Evolutionary conservation across 2,329 filamentous ascomycete genomes (phyloP).

Genomic region (Colletotrichum eleusines): DNA sequence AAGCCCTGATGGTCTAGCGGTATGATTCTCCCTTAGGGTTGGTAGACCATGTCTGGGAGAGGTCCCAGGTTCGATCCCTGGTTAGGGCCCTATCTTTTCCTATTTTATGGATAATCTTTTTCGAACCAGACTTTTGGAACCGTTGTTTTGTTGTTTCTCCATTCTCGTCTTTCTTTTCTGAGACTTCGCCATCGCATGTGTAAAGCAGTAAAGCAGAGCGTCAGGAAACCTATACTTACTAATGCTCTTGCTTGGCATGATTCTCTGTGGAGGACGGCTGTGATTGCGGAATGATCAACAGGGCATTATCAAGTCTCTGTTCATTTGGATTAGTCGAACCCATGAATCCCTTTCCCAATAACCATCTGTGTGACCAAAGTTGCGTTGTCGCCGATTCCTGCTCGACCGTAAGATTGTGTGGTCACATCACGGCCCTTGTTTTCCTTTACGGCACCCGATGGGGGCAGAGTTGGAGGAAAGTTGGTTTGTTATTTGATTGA

Average conservation of each 20-base stretch:
- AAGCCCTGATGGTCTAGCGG: conserved; percentile 37
- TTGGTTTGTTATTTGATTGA: not conserved
- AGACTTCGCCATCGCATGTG: too few relatives aligned
- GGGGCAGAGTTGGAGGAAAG: not conserved
- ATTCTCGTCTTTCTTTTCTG: too few relatives aligned
- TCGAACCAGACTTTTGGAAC: too few relatives aligned
- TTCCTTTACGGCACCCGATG: not conserved
- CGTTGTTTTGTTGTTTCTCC: too few relatives aligned
- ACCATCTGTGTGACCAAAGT: not conserved
- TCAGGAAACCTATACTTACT: too few relatives aligned
- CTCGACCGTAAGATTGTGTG: not conserved
- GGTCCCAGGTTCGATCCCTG: conserved; percentile 39
- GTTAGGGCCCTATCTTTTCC: conserved; percentile 30
- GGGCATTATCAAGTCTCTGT: not conserved
- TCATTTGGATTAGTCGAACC: not conserved
- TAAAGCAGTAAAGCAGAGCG: too few relatives aligned
- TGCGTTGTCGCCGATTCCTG: too few relatives aligned
- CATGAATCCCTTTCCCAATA: not conserved
- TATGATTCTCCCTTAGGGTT: conserved; percentile 39
- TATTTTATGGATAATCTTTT: too few relatives aligned
- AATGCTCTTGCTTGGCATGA: too few relatives aligned
- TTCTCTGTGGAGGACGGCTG: too few relatives aligned
- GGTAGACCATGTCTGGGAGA: not conserved
- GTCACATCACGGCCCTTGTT: conserved; percentile 9
- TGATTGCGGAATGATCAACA: not conserved